Evolutionary conservation across 495 filamentous ascomycete genomes (phyloP), one percentile per base, ranked within the genome.

Genomic region (Aspergillus hancockii): DNA sequence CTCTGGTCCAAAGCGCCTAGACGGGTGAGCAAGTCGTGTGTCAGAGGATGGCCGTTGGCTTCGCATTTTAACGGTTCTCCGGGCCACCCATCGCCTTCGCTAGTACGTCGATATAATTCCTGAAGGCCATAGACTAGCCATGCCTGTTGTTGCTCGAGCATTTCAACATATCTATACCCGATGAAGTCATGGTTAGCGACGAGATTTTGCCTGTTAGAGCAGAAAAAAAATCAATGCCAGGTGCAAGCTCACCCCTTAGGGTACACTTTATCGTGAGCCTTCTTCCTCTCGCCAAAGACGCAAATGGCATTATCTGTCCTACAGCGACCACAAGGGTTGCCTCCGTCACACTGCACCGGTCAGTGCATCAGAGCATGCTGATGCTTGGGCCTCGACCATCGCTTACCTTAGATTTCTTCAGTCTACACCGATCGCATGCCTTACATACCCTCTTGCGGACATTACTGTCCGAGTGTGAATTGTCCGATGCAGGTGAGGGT

Each of bases 61-160:
- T 81, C 77, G 60, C 75, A 75, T 62, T 79, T 74, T 62, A 88
- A 66, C 8, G 67, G 77, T 13, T 79, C 73, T 21, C 85, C 86
- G 1, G 73, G 68, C 86, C 86, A 89, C 38, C 74, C 71, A 61
- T 83, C 73, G 40, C 81, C 78, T 25, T 72, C 75, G 30, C 70
- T 68, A 22, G 79, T 63, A 31, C 81, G 82, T 52, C 74, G 74
- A 65, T 88, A 89, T 34, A 87, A 65, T 69, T 87, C 81, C 61
- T 85, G 83, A 1, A 88, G 73, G 28, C 79, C 85, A 43, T 84
- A 69, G 49, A 88, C 84, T 3, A 89, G 75, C 71, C 86, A 86
- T 10, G 70, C 65, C 71, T 88, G 85, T 73, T 89, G 85, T 61
- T 87, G 83, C 61, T 89, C 86, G n/a, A 89, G 81, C 82, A 88